Evolutionary conservation across 495 filamentous ascomycete genomes (phyloP).

Genomic region (Annulohypoxylon maeteangense): DNA sequence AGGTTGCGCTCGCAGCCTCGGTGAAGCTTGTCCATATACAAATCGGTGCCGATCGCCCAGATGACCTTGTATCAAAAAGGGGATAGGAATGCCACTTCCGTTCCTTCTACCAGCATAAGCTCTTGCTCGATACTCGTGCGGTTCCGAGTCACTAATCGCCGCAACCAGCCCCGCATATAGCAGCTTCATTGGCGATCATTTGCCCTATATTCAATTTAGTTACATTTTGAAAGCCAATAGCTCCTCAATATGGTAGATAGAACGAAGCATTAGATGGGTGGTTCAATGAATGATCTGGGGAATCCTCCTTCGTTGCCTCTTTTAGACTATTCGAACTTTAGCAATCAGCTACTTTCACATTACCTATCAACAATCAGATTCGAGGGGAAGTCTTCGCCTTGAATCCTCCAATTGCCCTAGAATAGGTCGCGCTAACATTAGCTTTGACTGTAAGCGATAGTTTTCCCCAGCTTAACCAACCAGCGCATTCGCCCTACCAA

Average conservation of each 20-base stretch:
- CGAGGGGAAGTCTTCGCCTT: background rate
- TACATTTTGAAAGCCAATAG: background rate
- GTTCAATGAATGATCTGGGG: background rate
- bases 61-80: conserved; percentile 17
- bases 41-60: conserved; percentile 15
- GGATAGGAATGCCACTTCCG: conserved; percentile 1
- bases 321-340: background rate
- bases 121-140: background rate
- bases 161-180: conserved; percentile 2
- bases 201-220: background rate
- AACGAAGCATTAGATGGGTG: background rate
- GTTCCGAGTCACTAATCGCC: background rate
- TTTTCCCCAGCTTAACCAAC: background rate
- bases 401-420: conserved; percentile 2
- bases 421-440: conserved; percentile 29
- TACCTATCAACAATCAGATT: background rate
- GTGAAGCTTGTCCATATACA: conserved; percentile 33
- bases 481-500: background rate
- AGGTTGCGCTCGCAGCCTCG: conserved; percentile 25
- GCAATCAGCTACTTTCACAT: background rate
- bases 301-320: background rate
- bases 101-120: conserved; percentile 11
- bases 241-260: background rate
- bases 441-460: conserved; percentile 10
- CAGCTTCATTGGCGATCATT: background rate